Conservation (phyloP, 2,329 filamentous ascomycete genomes). For the Neonectria hederae region DNA sequence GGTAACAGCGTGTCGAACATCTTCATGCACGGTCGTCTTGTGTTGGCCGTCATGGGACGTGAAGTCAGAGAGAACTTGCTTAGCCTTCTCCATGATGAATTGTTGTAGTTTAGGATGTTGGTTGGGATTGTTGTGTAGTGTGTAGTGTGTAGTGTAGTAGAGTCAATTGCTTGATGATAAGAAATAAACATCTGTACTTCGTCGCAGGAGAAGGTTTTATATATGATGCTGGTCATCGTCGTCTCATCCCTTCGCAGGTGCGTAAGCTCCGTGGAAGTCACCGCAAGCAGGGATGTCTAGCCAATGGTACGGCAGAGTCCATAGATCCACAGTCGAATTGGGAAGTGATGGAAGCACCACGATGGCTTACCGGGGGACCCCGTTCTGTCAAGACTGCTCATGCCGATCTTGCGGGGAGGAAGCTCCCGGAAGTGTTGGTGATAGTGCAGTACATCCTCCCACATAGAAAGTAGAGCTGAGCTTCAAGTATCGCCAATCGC, state of each 20-base stretch:
- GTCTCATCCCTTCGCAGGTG: background rate
- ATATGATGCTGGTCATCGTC: background rate
- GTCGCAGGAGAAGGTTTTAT: background rate
- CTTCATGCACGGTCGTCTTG: conserved; percentile 76
- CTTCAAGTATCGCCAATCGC: background rate
- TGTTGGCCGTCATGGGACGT: conserved; percentile 70
- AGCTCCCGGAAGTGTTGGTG: background rate
- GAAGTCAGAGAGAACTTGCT: conserved; percentile 69
- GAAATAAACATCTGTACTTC: background rate
- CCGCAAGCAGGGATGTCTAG: background rate
- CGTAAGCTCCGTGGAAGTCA: background rate
- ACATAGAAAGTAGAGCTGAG: background rate
- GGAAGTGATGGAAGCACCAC: background rate
- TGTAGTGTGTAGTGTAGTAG: background rate
- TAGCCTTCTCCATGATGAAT: conserved; percentile 69
- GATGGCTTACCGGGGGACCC: background rate
- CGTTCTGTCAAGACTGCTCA: background rate
- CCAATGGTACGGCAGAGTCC: background rate
- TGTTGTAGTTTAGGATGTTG: background rate
- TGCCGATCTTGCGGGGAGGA: background rate
- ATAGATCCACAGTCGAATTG: background rate
- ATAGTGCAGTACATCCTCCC: background rate
- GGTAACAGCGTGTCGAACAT: conserved; percentile 66
- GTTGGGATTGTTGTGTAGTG: background rate
- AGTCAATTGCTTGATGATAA: background rate